These are phyloP conservation scores for Boletus smithii DNA, from an alignment of 1,284 basidiomycete species.

Conservation along the genomic window DNA sequence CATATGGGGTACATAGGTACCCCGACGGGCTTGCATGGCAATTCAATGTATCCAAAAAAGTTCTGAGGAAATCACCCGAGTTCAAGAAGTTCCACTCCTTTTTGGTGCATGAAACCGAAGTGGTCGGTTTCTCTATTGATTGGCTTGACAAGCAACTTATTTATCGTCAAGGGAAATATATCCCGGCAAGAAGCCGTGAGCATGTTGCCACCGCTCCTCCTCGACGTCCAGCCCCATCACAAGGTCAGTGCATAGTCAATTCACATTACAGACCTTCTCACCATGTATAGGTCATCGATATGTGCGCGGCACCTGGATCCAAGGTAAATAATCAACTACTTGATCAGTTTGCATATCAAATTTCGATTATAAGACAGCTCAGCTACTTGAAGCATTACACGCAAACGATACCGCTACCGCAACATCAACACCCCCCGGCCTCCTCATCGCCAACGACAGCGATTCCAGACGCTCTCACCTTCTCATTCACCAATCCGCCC, in stretches of 20 bases:
- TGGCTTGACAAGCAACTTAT: conserved; percentile 1
- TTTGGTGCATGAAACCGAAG: conserved; percentile 97
- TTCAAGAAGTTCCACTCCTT: conserved; percentile 97
- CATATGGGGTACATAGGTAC: conserved; percentile 58
- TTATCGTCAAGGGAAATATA: conserved; percentile 74
- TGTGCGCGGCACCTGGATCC: conserved; percentile 99
- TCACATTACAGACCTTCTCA: neutral
- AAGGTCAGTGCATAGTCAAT: conserved; percentile 42
- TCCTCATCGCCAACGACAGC: conserved; percentile 87
- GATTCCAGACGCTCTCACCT: conserved; percentile 95
- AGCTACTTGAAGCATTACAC: conserved; percentile 88
- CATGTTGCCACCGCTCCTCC: conserved; percentile 95
- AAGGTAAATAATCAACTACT: conserved; percentile 61
- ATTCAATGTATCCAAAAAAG: conserved; percentile 87
- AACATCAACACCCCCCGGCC: conserved; percentile 67
- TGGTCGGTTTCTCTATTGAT: conserved; percentile 50
- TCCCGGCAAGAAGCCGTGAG: conserved; percentile 97
- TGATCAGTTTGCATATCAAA: neutral
- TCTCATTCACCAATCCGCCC: conserved; percentile 95
- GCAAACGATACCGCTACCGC: conserved; percentile 58
- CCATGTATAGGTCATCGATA: conserved; percentile 77
- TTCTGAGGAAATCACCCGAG: conserved; percentile 86
- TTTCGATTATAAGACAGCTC: conserved; percentile 61
- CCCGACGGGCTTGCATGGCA: conserved; percentile 95
- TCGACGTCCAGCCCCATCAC: conserved; percentile 93